Base-by-base conservation (phyloP, 352 stramenopile species). In the Peronospora farinosa region DNA sequence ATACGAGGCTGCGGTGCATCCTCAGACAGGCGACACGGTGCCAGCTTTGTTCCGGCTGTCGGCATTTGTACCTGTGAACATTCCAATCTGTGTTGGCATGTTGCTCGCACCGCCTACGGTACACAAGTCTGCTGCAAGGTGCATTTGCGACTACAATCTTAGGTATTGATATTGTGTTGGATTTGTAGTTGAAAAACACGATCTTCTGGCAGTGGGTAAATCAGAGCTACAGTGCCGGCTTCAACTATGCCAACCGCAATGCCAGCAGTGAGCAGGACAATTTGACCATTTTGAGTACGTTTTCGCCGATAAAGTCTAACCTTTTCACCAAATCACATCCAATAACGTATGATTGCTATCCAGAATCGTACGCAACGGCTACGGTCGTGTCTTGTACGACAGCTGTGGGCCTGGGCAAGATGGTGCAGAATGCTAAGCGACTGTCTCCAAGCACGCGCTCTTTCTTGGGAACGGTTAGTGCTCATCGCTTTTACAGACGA, bases 141-240 rank as follows among this genome's bases (percentile, higher is more conserved):
- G 3, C 7, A 9, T 57, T 41, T 33, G 17, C 8, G 10, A 27
- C 7, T 1, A 8, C 37, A 42, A 25, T 0, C 12, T 17, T 35
- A 17, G 12, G 56, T 36, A 21, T 25, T 15, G 17, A 35, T 13
- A 3, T 25, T 6, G 17, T 54, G 12, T n/a, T 7, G 35, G 40
- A 25, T 32, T 11, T 47, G 13, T 54, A 83, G 68, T 49, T 87
- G 25, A 71, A 42, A 46, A 88, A 89, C 62, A 92, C 83, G 49
- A 72, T 95, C 33, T 91, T 95, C 42, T 93, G 72, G 78, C 84
- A 95, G 54, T 95, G 84, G 84, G 63, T 88, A 43, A 95, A 95
- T 60, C 84, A 95, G 46, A 92, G 78, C 63, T 95, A 91, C 68
- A 92, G 88, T 62, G 80, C 82, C 1, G 82, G 79, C 42, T 93